Base-by-base conservation (phyloP, 768 basidiomycete genomes). In the Sarcomyxa edulis region DNA sequence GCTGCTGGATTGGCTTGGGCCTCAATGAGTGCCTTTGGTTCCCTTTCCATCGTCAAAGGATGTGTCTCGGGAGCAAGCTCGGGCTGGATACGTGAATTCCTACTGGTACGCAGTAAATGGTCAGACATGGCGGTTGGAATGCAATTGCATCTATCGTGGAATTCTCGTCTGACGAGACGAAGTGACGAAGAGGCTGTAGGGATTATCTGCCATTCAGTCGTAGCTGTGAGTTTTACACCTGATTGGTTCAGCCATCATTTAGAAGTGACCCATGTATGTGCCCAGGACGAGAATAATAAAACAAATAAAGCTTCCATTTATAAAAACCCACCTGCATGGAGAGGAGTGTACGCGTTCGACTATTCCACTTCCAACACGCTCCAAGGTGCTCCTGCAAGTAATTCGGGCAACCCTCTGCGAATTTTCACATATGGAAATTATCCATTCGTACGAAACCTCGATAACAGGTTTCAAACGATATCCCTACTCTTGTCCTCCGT, bases 1-100 rank as follows among this genome's bases (percentile, higher is more conserved):
- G 35, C 54, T 3, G 51, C 51, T 12, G 56, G 59, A 20, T 27
- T 61, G 5, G 53, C 57, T 18, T 60, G 58, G 58, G 54, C 53
- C 6, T 40, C 53, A 7, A 58, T 45, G 23, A 61, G 55, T 29
- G 43, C 55, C 12, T 61, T 59, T 44, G 56, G 58, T 2, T 41
- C 41, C 12, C 32, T 53, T 4, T 51, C 47, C 5, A 46, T 58
- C 10, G 41, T 58, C 18, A 49, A 47, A 40, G 56, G 51, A 3
- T 61, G 53, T 39, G 36, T 54, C 12, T 38, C 47, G 7, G 56
- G 35, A 4, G 52, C 55, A 14, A 42, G 25, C 23, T 43, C 56
- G 19, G 49, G 53, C 3, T 61, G 58, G 58, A 30, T 61, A 6
- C 44, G 56, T 12, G 55, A 56, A 34, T 51, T 49, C 1, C 40